Evolutionary conservation across 1,139 yeast genomes (phyloP).

Genomic region (Candida smagusa): DNA sequence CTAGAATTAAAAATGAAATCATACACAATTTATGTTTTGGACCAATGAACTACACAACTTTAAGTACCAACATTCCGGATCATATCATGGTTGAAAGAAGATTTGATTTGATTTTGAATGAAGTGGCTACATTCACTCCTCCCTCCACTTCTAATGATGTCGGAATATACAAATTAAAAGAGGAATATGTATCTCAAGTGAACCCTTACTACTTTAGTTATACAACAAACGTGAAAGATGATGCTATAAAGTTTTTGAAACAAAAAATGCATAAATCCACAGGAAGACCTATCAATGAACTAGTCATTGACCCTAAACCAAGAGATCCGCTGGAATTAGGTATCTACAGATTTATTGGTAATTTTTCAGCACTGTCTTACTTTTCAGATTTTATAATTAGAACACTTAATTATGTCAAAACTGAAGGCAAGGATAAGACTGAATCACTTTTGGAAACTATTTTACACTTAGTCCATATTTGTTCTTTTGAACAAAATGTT

Average conservation of each 20-base stretch:
- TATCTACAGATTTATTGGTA: conserved; percentile 31
- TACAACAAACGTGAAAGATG: conserved; percentile 76
- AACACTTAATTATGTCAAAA: conserved; percentile 42
- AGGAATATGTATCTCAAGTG: conserved; percentile 49
- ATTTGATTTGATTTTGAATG: conserved; percentile 65
- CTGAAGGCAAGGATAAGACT: conserved; percentile 35
- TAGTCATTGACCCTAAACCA: conserved; percentile 48
- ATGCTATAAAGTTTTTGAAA: conserved; percentile 57
- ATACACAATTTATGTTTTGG: conserved; percentile 77
- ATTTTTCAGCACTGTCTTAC: conserved; percentile 48
- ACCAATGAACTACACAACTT: conserved; percentile 67
- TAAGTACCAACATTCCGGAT: conserved; percentile 71
- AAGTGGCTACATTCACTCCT: conserved; percentile 57
- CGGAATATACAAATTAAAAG: conserved; percentile 69
- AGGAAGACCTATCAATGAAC: conserved; percentile 35
- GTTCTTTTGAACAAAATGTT: conserved; percentile 31
- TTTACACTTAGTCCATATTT: conserved; percentile 68
- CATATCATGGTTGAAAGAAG: conserved; percentile 67
- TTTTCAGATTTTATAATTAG: conserved; percentile 53
- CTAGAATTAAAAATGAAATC: conserved; percentile 63
- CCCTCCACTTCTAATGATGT: conserved; percentile 64
- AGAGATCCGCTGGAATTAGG: conserved; percentile 28
- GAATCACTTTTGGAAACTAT: conserved; percentile 59
- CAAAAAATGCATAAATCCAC: conserved; percentile 30
- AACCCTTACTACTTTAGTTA: conserved; percentile 86